These are phyloP conservation scores for Carallia pectinifolia DNA, from an alignment of 345 rosid genomes.

Conservation along the genomic window DNA sequence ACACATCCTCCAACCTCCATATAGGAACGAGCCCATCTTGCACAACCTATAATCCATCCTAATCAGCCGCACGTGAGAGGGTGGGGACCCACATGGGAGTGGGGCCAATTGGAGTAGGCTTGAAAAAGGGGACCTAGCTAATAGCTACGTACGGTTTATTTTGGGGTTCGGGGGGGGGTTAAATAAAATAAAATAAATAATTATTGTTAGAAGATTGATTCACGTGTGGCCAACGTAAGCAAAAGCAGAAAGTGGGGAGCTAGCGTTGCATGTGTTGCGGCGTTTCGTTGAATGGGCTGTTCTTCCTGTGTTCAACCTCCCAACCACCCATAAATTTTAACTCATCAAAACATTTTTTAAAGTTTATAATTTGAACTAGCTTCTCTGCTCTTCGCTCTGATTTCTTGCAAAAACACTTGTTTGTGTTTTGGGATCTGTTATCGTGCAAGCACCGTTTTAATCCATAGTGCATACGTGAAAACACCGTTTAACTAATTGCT, in stretches of 20 bases:
- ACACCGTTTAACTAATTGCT: too few relatives aligned
- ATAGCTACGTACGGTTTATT: not conserved
- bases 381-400: too few relatives aligned
- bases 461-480: too few relatives aligned
- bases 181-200: too few relatives aligned
- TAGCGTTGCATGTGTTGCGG: conserved; percentile 40
- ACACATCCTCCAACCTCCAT: conserved; percentile 5
- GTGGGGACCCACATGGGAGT: conserved; percentile 9
- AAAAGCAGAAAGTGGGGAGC: not conserved
- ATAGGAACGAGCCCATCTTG: too few relatives aligned
- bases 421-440: too few relatives aligned
- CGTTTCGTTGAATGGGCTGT: conserved; percentile 46
- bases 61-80: conserved; percentile 35
- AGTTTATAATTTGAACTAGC: too few relatives aligned
- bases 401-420: too few relatives aligned
- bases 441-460: too few relatives aligned
- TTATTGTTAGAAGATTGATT: not conserved
- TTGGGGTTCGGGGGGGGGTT: too few relatives aligned
- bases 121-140: not conserved
- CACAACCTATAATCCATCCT: not conserved
- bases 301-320: not conserved
- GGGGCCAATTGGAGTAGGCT: not conserved
- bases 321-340: not conserved
- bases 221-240: conserved; percentile 52
- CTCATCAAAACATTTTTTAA: too few relatives aligned